Evolutionary conservation across 2,329 filamentous ascomycete genomes (phyloP).

Genomic region (Diaporthe citriasiana): DNA sequence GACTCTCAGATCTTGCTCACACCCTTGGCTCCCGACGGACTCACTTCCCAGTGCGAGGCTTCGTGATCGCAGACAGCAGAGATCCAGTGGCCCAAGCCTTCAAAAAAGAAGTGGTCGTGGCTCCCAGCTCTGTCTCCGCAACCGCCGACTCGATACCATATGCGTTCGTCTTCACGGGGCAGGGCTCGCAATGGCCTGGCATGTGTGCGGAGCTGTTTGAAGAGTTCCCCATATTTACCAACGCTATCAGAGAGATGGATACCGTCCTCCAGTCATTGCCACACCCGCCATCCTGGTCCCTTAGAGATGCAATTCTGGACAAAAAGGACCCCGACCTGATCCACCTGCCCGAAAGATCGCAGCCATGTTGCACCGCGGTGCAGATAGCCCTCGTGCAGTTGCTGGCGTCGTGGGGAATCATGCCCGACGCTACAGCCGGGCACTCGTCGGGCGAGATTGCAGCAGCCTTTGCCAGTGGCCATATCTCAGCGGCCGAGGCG

Average conservation of each 20-base stretch:
- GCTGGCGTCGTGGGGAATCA: slow-evolving; percentile 53
- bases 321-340: slow-evolving; percentile 28
- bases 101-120: no score
- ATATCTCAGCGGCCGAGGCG: slow-evolving; percentile 57
- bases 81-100: no score
- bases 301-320: background rate
- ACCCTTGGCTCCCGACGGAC: slow-evolving; percentile 46
- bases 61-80: no score
- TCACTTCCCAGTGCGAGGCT: slow-evolving; percentile 52
- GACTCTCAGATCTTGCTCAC: slow-evolving; percentile 45
- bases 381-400: slow-evolving; percentile 63
- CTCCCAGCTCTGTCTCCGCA: no score
- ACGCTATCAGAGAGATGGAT: background rate
- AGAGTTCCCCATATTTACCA: background rate
- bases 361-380: slow-evolving; percentile 57
- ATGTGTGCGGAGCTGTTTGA: slow-evolving; percentile 4
- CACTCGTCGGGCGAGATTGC: slow-evolving; percentile 66
- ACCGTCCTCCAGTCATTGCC: background rate
- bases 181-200: slow-evolving; percentile 2
- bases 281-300: background rate
- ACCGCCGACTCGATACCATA: no score
- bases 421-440: slow-evolving; percentile 56
- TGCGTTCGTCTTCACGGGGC: slow-evolving; percentile 36
- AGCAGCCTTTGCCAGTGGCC: slow-evolving; percentile 63
- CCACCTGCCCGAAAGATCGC: background rate